A percentile compares a stretch with the other conserved stretches of the same genome.
Evolutionary conservation across 805 yeast genomes (phyloP).

Genomic region (Candida methanosorbosa): DNA sequence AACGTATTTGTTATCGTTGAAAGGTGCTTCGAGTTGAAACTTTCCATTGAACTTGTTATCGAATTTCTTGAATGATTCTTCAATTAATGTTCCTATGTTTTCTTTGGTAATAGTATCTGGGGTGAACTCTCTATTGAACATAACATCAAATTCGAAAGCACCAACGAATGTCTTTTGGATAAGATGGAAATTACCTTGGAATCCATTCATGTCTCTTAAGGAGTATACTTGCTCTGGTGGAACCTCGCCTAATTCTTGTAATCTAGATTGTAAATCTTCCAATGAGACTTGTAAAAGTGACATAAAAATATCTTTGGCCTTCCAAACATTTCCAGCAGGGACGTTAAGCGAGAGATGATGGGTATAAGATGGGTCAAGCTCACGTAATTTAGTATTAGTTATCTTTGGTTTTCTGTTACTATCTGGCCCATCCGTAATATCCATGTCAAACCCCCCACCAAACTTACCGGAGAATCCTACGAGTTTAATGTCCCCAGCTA

Average conservation of each 20-base stretch:
- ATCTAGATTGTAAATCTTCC: slow-evolving; percentile 28
- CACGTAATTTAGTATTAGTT: slow-evolving; percentile 19
- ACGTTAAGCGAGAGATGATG: slow-evolving; percentile 63
- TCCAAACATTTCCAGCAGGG: slow-evolving; percentile 70
- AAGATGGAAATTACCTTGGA: slow-evolving; percentile 71
- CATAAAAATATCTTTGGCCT: slow-evolving; percentile 65
- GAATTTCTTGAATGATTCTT: slow-evolving; percentile 27
- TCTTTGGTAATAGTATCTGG: slow-evolving; percentile 28
- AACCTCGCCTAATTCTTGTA: slow-evolving; percentile 15
- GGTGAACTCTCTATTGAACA: slow-evolving; percentile 42
- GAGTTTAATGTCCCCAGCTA: slow-evolving; percentile 30
- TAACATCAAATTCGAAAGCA: slow-evolving; percentile 62
- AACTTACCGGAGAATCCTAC: slow-evolving; percentile 54
- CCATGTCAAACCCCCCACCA: slow-evolving; percentile 51
- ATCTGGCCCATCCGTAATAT: slow-evolving; percentile 47
- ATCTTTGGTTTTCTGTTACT: slow-evolving; percentile 34
- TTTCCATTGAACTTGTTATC: slow-evolving; percentile 42
- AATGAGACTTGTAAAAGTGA: slow-evolving; percentile 65
- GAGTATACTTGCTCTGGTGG: slow-evolving; percentile 45
- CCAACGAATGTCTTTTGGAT: slow-evolving; percentile 74
- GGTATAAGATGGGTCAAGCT: slow-evolving; percentile 47
- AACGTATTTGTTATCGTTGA: slow-evolving; percentile 30
- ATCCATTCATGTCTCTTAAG: slow-evolving; percentile 48
- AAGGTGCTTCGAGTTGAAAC: slow-evolving; percentile 50
- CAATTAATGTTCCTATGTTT: slow-evolving; percentile 28